These are phyloP conservation scores for Crucihimalaya himalaica DNA, from an alignment of 345 rosid species.

Conservation along the genomic window DNA sequence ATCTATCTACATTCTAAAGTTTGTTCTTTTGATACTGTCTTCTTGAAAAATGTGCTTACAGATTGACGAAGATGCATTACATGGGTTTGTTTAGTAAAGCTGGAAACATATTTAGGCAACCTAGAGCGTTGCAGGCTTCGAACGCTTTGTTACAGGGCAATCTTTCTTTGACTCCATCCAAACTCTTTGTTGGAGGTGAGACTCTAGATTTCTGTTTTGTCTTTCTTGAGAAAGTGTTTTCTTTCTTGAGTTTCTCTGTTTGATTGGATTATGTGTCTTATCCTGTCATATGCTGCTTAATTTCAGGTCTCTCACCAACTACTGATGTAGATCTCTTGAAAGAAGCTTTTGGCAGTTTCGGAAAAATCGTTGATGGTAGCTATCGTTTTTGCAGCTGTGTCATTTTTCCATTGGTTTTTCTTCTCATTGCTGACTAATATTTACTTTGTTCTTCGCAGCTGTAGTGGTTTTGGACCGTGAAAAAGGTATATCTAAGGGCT, in stretches of 20 bases:
- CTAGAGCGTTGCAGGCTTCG: conserved; percentile 33
- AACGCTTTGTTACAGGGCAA: conserved; percentile 42
- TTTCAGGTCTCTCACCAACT: conserved; percentile 34
- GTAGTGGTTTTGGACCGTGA: conserved; percentile 40
- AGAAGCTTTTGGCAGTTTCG: conserved; percentile 37
- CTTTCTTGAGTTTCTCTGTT: not conserved
- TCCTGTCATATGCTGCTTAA: not conserved
- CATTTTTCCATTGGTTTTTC: conserved; percentile 5
- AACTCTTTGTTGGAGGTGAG: conserved; percentile 38
- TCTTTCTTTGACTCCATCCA: conserved; percentile 42
- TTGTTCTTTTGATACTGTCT: not conserved
- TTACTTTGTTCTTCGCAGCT: conserved; percentile 30
- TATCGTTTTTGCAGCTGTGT: not conserved
- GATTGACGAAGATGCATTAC: conserved; percentile 42
- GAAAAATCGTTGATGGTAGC: conserved; percentile 41
- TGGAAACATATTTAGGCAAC: conserved; percentile 44
- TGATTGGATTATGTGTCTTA: conserved; percentile 3
- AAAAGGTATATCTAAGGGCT: conserved; percentile 31
- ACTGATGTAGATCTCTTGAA: conserved; percentile 33
- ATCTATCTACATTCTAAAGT: conserved; percentile 4
- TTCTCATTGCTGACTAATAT: conserved; percentile 12
- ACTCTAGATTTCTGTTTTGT: not conserved
- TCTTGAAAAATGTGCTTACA: conserved; percentile 9
- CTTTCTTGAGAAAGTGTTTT: not conserved
- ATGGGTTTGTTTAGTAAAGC: conserved; percentile 40